These are phyloP conservation scores for Grifola frondosa DNA, from an alignment of 1,284 basidiomycete genomes.

Conservation along the genomic window DNA sequence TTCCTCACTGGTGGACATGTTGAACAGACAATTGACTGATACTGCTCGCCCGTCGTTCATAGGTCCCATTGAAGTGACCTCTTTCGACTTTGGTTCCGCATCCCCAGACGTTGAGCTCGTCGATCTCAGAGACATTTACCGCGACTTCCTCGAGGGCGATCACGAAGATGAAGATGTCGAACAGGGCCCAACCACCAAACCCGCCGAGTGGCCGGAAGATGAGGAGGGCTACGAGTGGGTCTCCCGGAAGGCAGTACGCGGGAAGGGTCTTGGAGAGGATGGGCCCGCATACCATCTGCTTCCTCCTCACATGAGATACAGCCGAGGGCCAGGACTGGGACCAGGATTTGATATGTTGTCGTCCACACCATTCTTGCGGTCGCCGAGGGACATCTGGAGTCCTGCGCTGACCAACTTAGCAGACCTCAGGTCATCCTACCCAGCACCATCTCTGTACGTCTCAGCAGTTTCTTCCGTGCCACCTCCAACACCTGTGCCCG, in stretches of 20 bases:
- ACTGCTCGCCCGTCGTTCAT: conserved; percentile 87
- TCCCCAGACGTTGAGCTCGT: conserved; percentile 87
- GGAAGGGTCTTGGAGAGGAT: conserved; percentile 50
- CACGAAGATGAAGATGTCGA: conserved; percentile 50
- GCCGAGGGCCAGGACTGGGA: conserved; percentile 45
- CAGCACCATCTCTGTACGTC: conserved; percentile 29
- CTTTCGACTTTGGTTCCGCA: conserved; percentile 84
- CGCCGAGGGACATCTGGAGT: conserved; percentile 50
- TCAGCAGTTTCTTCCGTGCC: conserved; percentile 28
- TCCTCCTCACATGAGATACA: conserved; percentile 71
- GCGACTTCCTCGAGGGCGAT: conserved; percentile 87
- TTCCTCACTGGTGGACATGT: conserved; percentile 66
- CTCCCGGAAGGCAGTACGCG: conserved; percentile 55
- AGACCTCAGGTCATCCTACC: conserved; percentile 31
- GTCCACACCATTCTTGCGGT: conserved; percentile 50
- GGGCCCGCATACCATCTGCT: conserved; percentile 63
- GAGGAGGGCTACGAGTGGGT: conserved; percentile 78
- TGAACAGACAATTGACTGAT: conserved; percentile 78
- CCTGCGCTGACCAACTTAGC: conserved; percentile 35
- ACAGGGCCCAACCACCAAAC: conserved; percentile 49
- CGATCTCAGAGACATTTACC: conserved; percentile 92
- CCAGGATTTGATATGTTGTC: conserved; percentile 54
- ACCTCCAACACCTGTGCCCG: conserved; percentile 13
- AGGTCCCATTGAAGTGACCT: conserved; percentile 84
- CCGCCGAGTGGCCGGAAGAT: conserved; percentile 44